A percentile compares a stretch with the other conserved stretches of the same genome.
These are phyloP conservation scores for Nectriaceae sp. DNA, from an alignment of 2,329 filamentous ascomycete species.

Conservation along the genomic window DNA sequence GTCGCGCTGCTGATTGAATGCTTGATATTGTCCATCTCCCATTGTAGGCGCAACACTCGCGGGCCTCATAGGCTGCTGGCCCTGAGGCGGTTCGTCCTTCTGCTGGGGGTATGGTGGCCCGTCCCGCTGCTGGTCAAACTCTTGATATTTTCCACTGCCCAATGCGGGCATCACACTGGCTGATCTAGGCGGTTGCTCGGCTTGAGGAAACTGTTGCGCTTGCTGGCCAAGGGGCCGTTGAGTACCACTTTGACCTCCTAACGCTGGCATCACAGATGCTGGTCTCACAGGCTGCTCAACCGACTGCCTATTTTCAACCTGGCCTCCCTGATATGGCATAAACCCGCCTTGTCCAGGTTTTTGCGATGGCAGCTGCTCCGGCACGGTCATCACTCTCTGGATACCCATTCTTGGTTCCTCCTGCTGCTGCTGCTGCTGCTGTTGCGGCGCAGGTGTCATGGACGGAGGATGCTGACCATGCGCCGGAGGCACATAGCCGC, in stretches of 20 bases:
- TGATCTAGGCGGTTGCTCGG: too few relatives aligned
- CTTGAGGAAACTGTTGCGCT: too few relatives aligned
- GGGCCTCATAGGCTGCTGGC: too few relatives aligned
- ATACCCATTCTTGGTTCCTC: slow-evolving; percentile 22
- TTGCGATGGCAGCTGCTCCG: slow-evolving; percentile 22
- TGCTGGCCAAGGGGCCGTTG: too few relatives aligned
- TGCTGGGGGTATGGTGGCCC: too few relatives aligned
- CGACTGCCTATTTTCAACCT: background rate
- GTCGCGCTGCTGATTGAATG: too few relatives aligned
- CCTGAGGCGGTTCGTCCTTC: too few relatives aligned
- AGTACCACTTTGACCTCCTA: too few relatives aligned
- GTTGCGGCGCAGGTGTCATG: slow-evolving; percentile 26
- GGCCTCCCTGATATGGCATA: background rate
- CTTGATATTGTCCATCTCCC: background rate
- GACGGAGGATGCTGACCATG: slow-evolving; percentile 25
- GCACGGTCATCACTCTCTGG: slow-evolving; percentile 25
- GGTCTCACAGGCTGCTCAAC: background rate
- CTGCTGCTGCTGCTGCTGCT: slow-evolving; percentile 14
- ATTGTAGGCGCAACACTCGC: too few relatives aligned
- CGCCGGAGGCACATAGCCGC: slow-evolving; percentile 22
- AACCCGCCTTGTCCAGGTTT: slow-evolving; percentile 5
- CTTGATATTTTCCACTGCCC: too few relatives aligned
- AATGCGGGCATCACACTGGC: too few relatives aligned
- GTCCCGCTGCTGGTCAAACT: too few relatives aligned
- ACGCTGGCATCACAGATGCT: background rate